Base-by-base conservation (phyloP, 345 rosid genomes). In the Hibiscus syriacus region DNA sequence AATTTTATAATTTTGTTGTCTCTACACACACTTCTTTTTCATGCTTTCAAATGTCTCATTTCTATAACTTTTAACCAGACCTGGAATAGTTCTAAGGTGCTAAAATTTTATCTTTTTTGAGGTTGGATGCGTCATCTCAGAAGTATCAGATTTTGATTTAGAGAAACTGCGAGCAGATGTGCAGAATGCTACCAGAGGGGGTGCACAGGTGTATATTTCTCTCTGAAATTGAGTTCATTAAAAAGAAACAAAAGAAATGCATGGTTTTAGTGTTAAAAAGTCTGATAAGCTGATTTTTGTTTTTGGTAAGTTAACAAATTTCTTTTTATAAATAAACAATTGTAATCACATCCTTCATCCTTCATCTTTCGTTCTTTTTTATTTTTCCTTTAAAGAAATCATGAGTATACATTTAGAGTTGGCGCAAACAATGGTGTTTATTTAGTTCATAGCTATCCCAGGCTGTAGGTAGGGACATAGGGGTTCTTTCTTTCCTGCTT, bases 91-190 rank as follows among this genome's bases (percentile, higher is more conserved):
- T 59, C 66, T 76, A 20, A 49, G 45, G 46, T 19, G 26, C 41
- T 45, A 53, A 64, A 39, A 32, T 49, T 61, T 25, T 60, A 16
- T 55, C 4, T 20, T 75, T 75, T 64, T 14, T 62, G 76, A 88
- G 95, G 88, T 86, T 32, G 92, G 92, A 20, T 80, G 88, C 82
- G 72, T 84, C 70, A 75, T 78, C 72, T 65, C 80, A 30, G 87
- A 83, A 75, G 69, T 76, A 66, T 79, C 79, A 17, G 90, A 80
- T 77, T 75, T 66, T 70, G 79, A 85, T 68, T 73, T 72, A 36
- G 78, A 85, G 73, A 79, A 73, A n/a, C 66, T 86, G 77, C 83
- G 77, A 77, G 74, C 76, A 65, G 72, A 64, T 67, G 74, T 84
- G 39, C 59, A 46, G 75, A 74, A 69, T 67, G 66, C 77, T 68